Evolutionary conservation across 768 basidiomycete genomes (phyloP), one percentile per base, ranked within the genome.

Genomic region (Psilocybe tampanensis): DNA sequence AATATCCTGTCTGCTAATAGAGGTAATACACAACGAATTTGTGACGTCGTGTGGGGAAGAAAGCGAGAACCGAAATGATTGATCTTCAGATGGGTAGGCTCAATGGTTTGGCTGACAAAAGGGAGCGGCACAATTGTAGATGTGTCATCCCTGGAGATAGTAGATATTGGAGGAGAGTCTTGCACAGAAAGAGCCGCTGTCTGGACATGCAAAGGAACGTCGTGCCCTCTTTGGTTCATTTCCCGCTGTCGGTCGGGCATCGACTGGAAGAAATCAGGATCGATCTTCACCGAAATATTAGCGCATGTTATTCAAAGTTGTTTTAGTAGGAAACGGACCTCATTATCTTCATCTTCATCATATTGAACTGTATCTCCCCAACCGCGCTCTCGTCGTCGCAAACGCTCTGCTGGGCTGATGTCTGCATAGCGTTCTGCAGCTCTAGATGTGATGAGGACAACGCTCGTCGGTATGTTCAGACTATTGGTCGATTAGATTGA

Each of bases 11-110:
- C 84, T 18, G 80, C 80, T 36, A 84, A 74, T 19, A 94, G 66
- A 8, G 92, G 90, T 29, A 94, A 78, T 11, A 93, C 69, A 69
- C 89, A 88, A 54, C 86, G 84, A 58, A 94, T 94, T 29, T 82
- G 90, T 0, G 82, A 78, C 2, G 83, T 88, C 15, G 91, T 74
- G 64, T 94, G 92, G 11, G 92, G 92, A 32, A 94, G 76, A 68
- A 94, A 94, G 15, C 92, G 82, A 18, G 92, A 94, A 19, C 92
- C 92, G 67, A 94, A 93, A 41, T 90, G 83, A 64, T 87, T 86
- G 47, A 94, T 70, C 59, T 80, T 81, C 19, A 92, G 72, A 63
- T 86, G 89, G 1, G 81, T 85, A 0, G 90, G 89, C 15, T 70
- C 68, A n/a, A 84, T 75, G 19, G 61, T 72, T 65, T 85, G 82